Evolutionary conservation across 306 rosid species (phyloP).

Genomic region (Benincasa hispida): DNA sequence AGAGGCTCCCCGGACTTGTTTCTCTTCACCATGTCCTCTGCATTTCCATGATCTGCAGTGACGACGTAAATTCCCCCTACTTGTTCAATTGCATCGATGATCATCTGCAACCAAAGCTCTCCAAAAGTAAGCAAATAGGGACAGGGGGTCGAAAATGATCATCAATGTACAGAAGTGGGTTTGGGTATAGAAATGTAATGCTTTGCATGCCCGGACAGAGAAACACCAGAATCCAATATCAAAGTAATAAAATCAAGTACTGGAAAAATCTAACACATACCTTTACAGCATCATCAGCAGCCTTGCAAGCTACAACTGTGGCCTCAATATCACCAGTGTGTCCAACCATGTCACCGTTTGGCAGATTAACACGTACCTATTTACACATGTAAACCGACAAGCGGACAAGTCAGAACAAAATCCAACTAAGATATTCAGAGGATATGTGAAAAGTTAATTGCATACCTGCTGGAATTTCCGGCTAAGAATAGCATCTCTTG

Average conservation of each 20-base stretch:
- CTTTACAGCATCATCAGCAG: slow-evolving; percentile 90
- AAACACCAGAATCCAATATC: too few relatives aligned
- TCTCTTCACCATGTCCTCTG: slow-evolving; percentile 98
- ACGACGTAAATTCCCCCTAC: slow-evolving; percentile 94
- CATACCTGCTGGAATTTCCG: slow-evolving; percentile 57
- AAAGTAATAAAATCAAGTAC: too few relatives aligned
- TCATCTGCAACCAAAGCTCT: slow-evolving; percentile 39
- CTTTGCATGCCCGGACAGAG: too few relatives aligned
- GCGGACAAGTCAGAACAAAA: neutral
- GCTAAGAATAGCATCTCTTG: slow-evolving; percentile 87
- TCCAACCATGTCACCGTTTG: slow-evolving; percentile 97
- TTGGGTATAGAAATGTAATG: too few relatives aligned
- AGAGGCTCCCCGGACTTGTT: slow-evolving; percentile 68
- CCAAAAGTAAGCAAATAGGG: neutral
- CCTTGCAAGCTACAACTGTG: slow-evolving; percentile 95
- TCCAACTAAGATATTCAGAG: neutral
- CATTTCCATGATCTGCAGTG: slow-evolving; percentile 99
- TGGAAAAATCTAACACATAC: slow-evolving; percentile 19
- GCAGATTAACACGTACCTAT: slow-evolving; percentile 91
- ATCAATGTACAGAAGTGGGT: neutral
- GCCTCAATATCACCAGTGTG: slow-evolving; percentile 91
- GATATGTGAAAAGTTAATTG: neutral
- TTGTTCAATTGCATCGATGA: slow-evolving; percentile 80
- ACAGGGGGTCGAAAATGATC: neutral
- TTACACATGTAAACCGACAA: slow-evolving; percentile 4